Conservation (phyloP, 2,329 filamentous ascomycete species). For the Fusarium sp. region DNA sequence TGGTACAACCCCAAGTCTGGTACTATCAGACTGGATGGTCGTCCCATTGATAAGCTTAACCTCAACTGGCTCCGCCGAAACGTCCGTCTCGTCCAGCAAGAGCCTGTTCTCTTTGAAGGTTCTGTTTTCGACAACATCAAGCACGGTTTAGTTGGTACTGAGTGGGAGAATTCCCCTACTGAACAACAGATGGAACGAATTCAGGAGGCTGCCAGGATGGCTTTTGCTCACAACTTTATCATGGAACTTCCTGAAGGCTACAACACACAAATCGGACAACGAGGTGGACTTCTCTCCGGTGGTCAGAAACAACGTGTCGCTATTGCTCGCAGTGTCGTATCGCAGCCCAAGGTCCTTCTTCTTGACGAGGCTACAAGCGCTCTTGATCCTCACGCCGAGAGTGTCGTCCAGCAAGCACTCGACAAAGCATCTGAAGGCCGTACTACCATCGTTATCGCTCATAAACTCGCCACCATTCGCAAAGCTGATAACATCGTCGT, state of each 20-base stretch:
- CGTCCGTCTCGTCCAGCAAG: constrained; percentile 55
- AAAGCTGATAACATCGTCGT: constrained; percentile 50
- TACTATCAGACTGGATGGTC: constrained; percentile 53
- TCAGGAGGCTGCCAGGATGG: constrained; percentile 59
- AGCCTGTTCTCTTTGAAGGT: constrained; percentile 59
- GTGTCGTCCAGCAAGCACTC: constrained; percentile 65
- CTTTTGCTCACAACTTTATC: constrained; percentile 65
- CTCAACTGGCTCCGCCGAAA: constrained; percentile 55
- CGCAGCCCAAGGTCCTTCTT: constrained; percentile 69
- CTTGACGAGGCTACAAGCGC: constrained; percentile 76
- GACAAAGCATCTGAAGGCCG: constrained; percentile 64
- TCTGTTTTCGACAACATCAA: constrained; percentile 67
- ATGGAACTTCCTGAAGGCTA: constrained; percentile 58
- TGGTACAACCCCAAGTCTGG: constrained; percentile 54
- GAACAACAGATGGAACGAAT: constrained; percentile 59
- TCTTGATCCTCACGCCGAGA: constrained; percentile 55
- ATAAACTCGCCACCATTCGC: constrained; percentile 59
- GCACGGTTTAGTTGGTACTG: constrained; percentile 59
- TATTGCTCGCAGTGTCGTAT: constrained; percentile 73
- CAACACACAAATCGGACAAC: constrained; percentile 70
- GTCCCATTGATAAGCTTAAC: constrained; percentile 50
- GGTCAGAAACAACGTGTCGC: constrained; percentile 74
- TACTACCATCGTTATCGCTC: constrained; percentile 73
- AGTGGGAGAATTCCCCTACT: constrained; percentile 52
- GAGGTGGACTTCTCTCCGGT: constrained; percentile 72